Percentiles rank a stretch among this genome's conserved stretches.
These are phyloP conservation scores for Eimeria nieschulzi DNA, from an alignment of 169 alveolate species.

Conservation along the genomic window DNA sequence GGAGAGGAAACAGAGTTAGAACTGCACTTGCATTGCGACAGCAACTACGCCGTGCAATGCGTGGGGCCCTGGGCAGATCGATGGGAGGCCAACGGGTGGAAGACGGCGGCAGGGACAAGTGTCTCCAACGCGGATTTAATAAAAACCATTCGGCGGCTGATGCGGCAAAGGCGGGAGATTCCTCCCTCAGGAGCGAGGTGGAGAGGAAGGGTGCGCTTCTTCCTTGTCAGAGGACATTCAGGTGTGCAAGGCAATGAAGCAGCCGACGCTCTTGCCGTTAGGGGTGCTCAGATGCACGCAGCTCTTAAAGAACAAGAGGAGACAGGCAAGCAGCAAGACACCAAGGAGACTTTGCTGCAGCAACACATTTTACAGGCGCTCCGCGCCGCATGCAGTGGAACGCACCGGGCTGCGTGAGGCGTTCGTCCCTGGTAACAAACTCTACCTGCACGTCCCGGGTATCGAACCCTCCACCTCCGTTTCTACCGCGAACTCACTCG, in stretches of 20 bases:
- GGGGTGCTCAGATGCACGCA: background rate
- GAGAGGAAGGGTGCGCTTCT: background rate
- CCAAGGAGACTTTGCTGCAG: too few relatives aligned
- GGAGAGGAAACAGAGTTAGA: background rate
- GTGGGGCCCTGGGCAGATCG: conserved; percentile 25
- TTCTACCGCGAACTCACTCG: too few relatives aligned
- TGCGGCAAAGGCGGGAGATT: background rate
- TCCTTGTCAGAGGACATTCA: background rate
- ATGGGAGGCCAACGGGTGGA: conserved; percentile 9
- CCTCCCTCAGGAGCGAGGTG: background rate
- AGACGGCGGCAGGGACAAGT: background rate
- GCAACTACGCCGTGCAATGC: conserved; percentile 9
- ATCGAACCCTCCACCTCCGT: too few relatives aligned
- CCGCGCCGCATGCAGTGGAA: too few relatives aligned
- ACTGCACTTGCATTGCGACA: background rate
- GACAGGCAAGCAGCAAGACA: too few relatives aligned
- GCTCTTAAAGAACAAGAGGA: too few relatives aligned
- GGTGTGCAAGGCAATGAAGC: conserved; percentile 14
- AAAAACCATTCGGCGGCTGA: background rate
- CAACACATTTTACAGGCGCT: too few relatives aligned
- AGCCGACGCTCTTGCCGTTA: conserved; percentile 17
- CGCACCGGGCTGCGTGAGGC: too few relatives aligned
- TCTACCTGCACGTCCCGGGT: too few relatives aligned
- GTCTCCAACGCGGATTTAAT: conserved; percentile 7
- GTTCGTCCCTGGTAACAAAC: too few relatives aligned